Evolutionary conservation across 805 yeast genomes (phyloP), one percentile per base, ranked within the genome.

Genomic region (Saccharomycopsis fibuligera): DNA sequence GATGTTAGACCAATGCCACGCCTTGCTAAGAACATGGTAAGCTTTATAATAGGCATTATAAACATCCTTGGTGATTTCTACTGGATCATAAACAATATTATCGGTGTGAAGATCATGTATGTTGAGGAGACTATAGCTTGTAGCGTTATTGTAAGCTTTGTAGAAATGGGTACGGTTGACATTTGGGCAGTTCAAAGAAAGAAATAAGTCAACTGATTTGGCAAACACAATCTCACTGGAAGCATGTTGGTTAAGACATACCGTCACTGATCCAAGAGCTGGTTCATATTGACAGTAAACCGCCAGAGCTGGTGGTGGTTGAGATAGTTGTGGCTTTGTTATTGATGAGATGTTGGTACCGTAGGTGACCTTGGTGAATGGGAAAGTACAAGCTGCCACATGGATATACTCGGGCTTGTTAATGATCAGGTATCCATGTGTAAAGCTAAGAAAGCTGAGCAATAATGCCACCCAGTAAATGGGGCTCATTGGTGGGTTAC

Each of bases 91-190:
- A 8, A 9, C 12, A n/a, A n/a, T n/a, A n/a, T n/a, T n/a, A n/a
- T n/a, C n/a, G n/a, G n/a, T n/a, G n/a, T n/a, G n/a, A n/a, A n/a
- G n/a, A n/a, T n/a, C n/a, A 29, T 9, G 31, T 9, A 8, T 29
- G 31, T 8, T 29, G 12, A 12, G 12, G 31, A 29, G 8, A 29
- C 8, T 8, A 29, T 29, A 12, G 8, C 12, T 12, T 29, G 31
- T 29, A 27, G 48, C 35, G 6, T 29, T 24, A 31, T 38, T 40
- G 9, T 51, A 21, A n/a, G 52, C 44, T 35, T 52, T 51, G 29
- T 48, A 24, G 24, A 40, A 51, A 8, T 25, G 27, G 5, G 31
- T 21, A 3, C 19, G 17, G 8, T 45, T 12, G 19, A 31, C 16
- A 25, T 45, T 50, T 17, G 29, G 6, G 29, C 46, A 44, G 14